Evolutionary conservation across 225 moss, liverwort and hornwort genomes (phyloP), one percentile per base, ranked within the genome.

Genomic region (Thuidium tamariscinum): DNA sequence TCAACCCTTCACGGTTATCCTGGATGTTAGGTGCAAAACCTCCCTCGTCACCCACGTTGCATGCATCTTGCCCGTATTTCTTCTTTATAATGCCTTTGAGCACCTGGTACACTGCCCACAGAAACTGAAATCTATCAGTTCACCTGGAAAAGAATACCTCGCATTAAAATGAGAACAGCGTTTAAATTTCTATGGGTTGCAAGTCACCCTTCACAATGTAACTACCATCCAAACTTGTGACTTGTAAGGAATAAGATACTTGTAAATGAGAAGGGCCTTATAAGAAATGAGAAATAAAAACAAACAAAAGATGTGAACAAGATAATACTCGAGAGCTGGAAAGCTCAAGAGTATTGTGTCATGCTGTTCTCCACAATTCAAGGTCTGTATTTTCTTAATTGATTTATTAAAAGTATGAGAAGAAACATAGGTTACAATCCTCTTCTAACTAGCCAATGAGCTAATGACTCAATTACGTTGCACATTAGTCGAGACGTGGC

Each of bases 11-110:
- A 66, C 95, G 94, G 69, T 98, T 98, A 85, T 96, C 98, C 88
- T 96, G 96, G 80, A 98, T 98, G 84, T 98, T 98, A 5, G 98
- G 98, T n/a, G 98, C 98, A 86, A 98, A 97, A 17, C 97, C 97
- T 75, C 97, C 97, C 84, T 97, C 97, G 46, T 97, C 97, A 75
- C 97, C 97, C 81, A 97, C 97, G 62, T 97, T 97, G 84, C 95
- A 95, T 44, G 97, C 97, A 90, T 97, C 97, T 79, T 94, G 92
- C 70, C 97, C 97, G 90, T 98, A 98, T 77, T 83, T 94, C 93
- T 96, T 98, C 91, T 98, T 98, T 71, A 98, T 98, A 71, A 98
- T 96, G 57, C 93, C 90, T 84, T 98, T 98, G 77, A 98, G 85
- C 79, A 91, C 88, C 52, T 98, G 98, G 89, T 95, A 98, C 48